Evolutionary conservation across 768 basidiomycete species (phyloP), one percentile per base, ranked within the genome.

Genomic region (Mycena metata): DNA sequence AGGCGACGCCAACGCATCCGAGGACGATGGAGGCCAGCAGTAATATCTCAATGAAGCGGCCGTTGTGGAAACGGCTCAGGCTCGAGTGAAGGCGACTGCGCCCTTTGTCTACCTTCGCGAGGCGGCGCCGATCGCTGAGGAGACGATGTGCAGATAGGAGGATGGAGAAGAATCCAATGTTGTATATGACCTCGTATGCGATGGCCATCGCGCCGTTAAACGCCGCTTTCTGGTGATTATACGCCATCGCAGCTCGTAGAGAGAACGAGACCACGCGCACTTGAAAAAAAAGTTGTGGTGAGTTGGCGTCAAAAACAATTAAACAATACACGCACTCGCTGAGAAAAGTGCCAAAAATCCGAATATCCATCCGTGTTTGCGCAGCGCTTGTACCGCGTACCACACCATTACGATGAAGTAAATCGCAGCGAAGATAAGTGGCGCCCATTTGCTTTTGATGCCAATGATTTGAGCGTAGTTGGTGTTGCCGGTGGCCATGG

Each of bases 101-200:
- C 2, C 51, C 64, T 13, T 23, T 6, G 39, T 57, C 17, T 41
- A 66, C 50, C 35, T 63, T 62, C 17, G 69, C 54, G 15, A 70
- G 43, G 12, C 64, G 50, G 21, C 64, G 69, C 1, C 69, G 69
- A 55, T 66, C 64, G 30, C 62, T 46, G 49, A 70, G 58, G 26
- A 70, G 64, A 47, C 69, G 69, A 36, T 70, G 24, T 21, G 64
- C 69, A 23, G 69, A 70, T 59, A 70, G 55, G 47, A 70, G 69
- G 64, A 70, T 13, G 49, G 69, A 70, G 60, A 70, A 70, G 60
- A 62, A 70, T 46, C 64, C 64, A 49, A 70, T 19, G 64, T 70
- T 70, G n/a, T 70, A 70, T 3, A 70, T 47, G 21, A 70, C n/a
- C 51, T 50, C 60, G 50, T 70, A 70, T 23, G 69, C 69, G 30